These are phyloP conservation scores for Orbilia javanica DNA, from an alignment of 2,329 filamentous ascomycete species.

Conservation along the genomic window DNA sequence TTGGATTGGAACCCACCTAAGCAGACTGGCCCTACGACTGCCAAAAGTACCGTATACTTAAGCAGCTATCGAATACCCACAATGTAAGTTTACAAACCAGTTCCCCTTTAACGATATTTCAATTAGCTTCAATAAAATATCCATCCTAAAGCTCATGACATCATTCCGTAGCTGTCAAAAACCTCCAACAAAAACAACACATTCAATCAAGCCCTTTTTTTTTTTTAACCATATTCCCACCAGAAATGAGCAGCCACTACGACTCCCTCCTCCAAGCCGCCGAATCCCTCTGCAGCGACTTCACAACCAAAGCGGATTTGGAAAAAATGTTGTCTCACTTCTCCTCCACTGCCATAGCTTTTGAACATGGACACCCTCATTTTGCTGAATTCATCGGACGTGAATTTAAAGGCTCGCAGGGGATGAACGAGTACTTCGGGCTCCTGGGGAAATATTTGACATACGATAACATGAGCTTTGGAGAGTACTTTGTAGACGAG, in stretches of 20 bases:
- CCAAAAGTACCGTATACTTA: not conserved
- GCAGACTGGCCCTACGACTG: not conserved
- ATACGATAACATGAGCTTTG: conserved; percentile 63
- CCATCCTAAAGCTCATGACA: not conserved
- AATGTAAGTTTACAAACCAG: not conserved
- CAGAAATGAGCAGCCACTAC: conserved; percentile 8
- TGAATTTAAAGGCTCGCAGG: conserved; percentile 63
- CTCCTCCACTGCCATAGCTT: conserved; percentile 61
- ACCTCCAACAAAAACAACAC: conserved; percentile 22
- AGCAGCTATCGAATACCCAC: not conserved
- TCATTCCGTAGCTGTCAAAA: not conserved
- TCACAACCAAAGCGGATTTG: conserved; percentile 62
- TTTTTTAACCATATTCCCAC: too few relatives aligned
- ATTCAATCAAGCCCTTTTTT: not conserved
- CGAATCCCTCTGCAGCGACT: conserved; percentile 63
- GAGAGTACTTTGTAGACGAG: conserved; percentile 62
- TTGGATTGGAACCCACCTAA: not conserved
- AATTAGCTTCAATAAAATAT: not conserved
- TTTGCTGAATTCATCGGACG: conserved; percentile 65
- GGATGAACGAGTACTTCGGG: conserved; percentile 63
- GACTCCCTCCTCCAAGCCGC: conserved; percentile 63
- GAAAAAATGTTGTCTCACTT: conserved; percentile 63
- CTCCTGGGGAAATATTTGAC: conserved; percentile 60
- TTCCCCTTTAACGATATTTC: not conserved
- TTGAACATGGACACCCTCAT: conserved; percentile 64